Conservation (phyloP, 2,329 filamentous ascomycete species). For the Ophiosphaerella narmari region DNA sequence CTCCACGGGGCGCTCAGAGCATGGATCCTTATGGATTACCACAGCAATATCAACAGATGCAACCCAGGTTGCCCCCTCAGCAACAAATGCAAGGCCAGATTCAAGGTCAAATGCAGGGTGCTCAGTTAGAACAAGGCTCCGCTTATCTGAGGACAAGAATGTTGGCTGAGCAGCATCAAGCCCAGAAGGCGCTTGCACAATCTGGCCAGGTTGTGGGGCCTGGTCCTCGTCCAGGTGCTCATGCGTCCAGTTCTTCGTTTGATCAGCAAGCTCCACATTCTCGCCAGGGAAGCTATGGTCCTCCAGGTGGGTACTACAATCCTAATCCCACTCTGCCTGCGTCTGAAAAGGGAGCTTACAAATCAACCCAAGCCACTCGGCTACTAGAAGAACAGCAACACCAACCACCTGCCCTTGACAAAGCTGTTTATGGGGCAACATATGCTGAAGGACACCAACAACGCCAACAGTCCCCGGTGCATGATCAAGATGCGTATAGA, state of each 20-base stretch:
- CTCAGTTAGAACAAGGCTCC: constrained; percentile 18
- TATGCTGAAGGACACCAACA: constrained; percentile 2
- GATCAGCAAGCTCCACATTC: constrained; percentile 10
- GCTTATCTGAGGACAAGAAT: constrained; percentile 30
- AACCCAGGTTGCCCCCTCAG: constrained; percentile 8
- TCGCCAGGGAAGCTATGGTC: constrained; percentile 12
- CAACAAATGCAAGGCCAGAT: constrained; percentile 5
- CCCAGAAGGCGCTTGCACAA: constrained; percentile 8
- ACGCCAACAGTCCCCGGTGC: constrained; percentile 1
- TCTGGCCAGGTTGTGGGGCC: constrained; percentile 10
- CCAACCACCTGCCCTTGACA: constrained; percentile 7
- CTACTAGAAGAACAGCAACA: constrained; percentile 16
- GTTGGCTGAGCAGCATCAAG: constrained; percentile 26
- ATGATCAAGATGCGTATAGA: constrained; percentile 7
- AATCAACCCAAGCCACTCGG: constrained; percentile 16
- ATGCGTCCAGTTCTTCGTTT: constrained; percentile 1
- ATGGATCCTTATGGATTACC: constrained; percentile 15
- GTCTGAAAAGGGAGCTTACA: constrained; percentile 19
- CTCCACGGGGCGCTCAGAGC: constrained; percentile 14
- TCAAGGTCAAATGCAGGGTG: constrained; percentile 1
- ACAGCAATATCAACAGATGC: constrained; percentile 13
- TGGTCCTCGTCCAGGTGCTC: constrained; percentile 3
- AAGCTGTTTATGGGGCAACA: constrained; percentile 3
- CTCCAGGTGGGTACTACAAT: constrained; percentile 31
- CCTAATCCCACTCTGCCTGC: constrained; percentile 16